Evolutionary conservation across 1,284 basidiomycete genomes (phyloP), one percentile per base, ranked within the genome.

Genomic region (Apiotrichum montevideense): DNA sequence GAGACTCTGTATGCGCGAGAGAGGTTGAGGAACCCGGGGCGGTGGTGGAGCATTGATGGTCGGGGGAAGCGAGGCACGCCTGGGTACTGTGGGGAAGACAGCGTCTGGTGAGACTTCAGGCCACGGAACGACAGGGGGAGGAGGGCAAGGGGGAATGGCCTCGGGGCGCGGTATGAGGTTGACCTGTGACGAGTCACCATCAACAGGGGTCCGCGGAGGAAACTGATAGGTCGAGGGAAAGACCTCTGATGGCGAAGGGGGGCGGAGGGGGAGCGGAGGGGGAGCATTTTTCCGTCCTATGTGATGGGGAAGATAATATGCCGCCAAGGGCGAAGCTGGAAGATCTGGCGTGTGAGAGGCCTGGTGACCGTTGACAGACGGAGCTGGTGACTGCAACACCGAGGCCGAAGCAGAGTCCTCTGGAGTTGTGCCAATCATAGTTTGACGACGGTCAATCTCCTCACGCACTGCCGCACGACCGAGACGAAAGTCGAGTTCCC

Each of bases 1-100:
- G 1, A 73, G 53, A 2, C 69, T 72, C 56, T 74, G 72, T 44
- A 77, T 77, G 7, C 74, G 56, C 3, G 68, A 51, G 3, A 76
- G 63, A 33, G 55, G 40, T 1, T 13, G 55, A 9, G 52, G 42
- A n/a, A 54, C 58, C 3, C 46, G 50, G 46, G 57, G 51, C 1
- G 51, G 37, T 35, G 53, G 54, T 4, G 40, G 13, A 39, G 52
- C 37, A 55, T 55, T 50, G 37, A 66, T 55, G 7, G 44, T 51
- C 2, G 68, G 69, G 3, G 47, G 47, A 1, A 73, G 54, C 1
- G 67, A 71, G 8, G 65, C 66, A 34, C 66, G 55, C 10, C 68
- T 63, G 14, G 60, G 48, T 29, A 47, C n/a, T 3, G 35, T 37
- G 10, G 45, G 33, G 14, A 46, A 5, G 33, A 10, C 44, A 43